Percentiles rank a stretch among this genome's conserved stretches.
Conservation (phyloP, 768 basidiomycete genomes). For the Amanita rubescens region DNA sequence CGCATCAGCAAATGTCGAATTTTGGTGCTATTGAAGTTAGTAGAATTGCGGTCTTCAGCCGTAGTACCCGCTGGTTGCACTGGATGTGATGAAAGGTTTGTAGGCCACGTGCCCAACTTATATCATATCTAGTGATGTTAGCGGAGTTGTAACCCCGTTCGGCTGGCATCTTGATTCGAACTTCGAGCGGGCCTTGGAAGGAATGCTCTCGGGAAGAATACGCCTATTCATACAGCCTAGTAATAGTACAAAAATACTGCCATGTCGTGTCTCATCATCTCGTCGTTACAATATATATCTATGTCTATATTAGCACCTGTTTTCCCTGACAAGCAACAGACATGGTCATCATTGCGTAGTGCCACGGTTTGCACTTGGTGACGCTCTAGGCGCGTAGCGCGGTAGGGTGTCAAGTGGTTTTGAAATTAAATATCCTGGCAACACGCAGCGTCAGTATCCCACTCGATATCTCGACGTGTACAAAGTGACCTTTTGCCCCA, state of each 20-base stretch:
- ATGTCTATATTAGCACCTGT: background rate
- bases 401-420: slow-evolving; percentile 7
- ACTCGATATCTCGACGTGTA: background rate
- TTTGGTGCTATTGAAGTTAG: too few relatives aligned
- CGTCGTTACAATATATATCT: background rate
- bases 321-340: background rate
- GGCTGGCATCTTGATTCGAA: too few relatives aligned
- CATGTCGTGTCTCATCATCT: background rate
- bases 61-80: too few relatives aligned
- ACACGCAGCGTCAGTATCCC: background rate
- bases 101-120: too few relatives aligned
- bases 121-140: too few relatives aligned
- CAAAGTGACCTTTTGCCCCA: slow-evolving; percentile 41
- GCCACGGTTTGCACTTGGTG: background rate
- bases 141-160: too few relatives aligned
- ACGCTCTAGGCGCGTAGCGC: slow-evolving; percentile 1
- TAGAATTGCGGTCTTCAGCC: too few relatives aligned
- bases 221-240: background rate
- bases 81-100: too few relatives aligned
- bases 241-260: background rate
- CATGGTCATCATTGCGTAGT: background rate
- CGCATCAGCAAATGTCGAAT: too few relatives aligned
- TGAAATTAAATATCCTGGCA: slow-evolving; percentile 1
- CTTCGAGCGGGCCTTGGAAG: too few relatives aligned
- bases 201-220: too few relatives aligned